These are phyloP conservation scores for Breviolum minutum DNA, from an alignment of 73 alveolate genomes.

Conservation along the genomic window DNA sequence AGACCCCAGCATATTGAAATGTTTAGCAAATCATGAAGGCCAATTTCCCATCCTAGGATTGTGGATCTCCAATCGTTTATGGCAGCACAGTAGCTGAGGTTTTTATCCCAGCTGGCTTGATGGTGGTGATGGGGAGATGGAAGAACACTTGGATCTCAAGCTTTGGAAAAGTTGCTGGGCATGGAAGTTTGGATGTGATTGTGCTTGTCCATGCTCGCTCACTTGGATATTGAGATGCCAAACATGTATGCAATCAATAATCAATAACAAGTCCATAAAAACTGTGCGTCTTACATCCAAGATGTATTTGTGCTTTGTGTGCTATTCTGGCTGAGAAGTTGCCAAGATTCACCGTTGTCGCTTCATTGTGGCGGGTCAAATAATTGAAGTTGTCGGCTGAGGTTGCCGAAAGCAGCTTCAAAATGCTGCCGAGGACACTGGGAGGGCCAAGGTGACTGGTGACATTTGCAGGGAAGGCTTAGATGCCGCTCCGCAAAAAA, in stretches of 20 bases:
- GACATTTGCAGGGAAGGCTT: not conserved
- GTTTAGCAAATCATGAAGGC: no score
- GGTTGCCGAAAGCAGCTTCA: constrained; percentile 56
- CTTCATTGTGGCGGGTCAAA: not conserved
- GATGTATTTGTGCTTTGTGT: no score
- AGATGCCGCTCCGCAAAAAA: not conserved
- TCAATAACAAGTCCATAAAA: not conserved
- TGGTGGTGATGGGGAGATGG: constrained; percentile 52
- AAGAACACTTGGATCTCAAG: constrained; percentile 64
- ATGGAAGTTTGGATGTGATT: not conserved
- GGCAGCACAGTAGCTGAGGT: constrained; percentile 9
- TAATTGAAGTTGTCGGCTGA: not conserved
- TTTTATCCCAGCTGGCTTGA: constrained; percentile 78
- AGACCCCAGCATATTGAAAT: no score
- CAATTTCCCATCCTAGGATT: no score
- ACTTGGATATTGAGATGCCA: not conserved
- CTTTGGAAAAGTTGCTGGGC: constrained; percentile 59
- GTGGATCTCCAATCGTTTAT: not conserved
- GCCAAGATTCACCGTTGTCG: no score
- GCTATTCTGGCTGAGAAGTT: no score
- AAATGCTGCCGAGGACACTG: not conserved
- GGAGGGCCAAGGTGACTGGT: not conserved
- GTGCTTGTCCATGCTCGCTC: not conserved
- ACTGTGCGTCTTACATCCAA: not conserved
- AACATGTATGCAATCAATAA: not conserved